Evolutionary conservation across 2,329 filamentous ascomycete genomes (phyloP).

Genomic region (Keithomyces neogunnii): DNA sequence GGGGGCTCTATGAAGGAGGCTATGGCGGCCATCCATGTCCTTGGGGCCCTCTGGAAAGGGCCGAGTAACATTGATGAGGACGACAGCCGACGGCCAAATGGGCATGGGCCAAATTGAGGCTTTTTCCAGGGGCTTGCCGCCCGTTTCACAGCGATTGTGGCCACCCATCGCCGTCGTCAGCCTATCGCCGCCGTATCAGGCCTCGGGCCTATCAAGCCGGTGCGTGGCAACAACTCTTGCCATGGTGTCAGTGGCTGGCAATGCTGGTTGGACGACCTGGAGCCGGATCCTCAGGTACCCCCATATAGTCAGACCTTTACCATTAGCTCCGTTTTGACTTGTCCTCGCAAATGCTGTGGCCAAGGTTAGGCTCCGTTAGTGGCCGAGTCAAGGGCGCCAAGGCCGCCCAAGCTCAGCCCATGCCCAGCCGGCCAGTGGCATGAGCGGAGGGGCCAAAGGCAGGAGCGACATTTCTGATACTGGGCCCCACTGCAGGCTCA

Average conservation of each 20-base stretch:
- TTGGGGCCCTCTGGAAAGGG: not conserved
- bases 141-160: not conserved
- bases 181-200: too few species aligned
- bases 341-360: not conserved
- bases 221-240: too few species aligned
- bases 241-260: too few species aligned
- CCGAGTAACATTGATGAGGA: not conserved
- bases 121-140: not conserved
- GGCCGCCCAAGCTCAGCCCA: not conserved
- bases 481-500: not conserved
- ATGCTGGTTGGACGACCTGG: too few species aligned
- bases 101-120: not conserved
- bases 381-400: conserved; percentile 1
- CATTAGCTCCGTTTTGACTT: not conserved
- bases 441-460: not conserved
- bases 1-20: not conserved
- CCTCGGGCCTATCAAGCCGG: not conserved
- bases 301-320: not conserved
- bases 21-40: not conserved
- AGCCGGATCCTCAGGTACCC: not conserved
- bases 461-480: not conserved
- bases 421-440: not conserved
- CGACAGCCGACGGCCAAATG: not conserved
- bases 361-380: not conserved
- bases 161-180: not conserved